Base-by-base conservation (phyloP, 164 flowering plant genomes). In the Pachysandra terminalis region DNA sequence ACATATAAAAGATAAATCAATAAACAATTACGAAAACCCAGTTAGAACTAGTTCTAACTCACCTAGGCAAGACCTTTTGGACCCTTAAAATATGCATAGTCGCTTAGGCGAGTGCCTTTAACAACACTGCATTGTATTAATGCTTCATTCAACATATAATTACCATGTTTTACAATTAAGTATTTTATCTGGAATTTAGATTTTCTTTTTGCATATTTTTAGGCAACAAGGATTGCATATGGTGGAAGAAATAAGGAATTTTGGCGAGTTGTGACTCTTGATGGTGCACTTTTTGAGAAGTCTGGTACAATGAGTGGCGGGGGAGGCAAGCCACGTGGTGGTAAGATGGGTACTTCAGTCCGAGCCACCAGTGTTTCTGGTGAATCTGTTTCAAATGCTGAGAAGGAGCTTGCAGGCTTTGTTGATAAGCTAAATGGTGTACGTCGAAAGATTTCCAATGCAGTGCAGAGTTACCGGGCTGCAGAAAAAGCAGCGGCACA, bases 241-340 rank as follows among this genome's bases (percentile, higher is more conserved):
- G 87, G 93, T 45, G 82, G 81, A 63, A 83, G 81, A 63, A 83
- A 78, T 74, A 82, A 55, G 63, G 98, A 91, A 23, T 91, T 88
- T 67, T 65, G 91, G 51, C 91, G 97, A 56, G 97, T 93, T 17
- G 99, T 96, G 49, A 90, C 99, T 63, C 77, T 96, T 73, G 95
- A 96, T 67, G 99, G 99, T 71, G 87, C 93, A 22, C 85, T 96
- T 40, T 87, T 93, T 78, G 98, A 93, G 71, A 91, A 85, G 77
- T 85, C 96, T 56, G 99, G 99, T 56, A 96, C 99, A 3, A 96
- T 96, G 98, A 90, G 88, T 80, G 99, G 99, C 64, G 99, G 99
- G 5, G 98, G 99, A 21, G 66, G 78, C 71, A 93, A 82, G 78
- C 98, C 97, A 28, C 90, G 95, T 55, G 98, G 98, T 74, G 99